phyloP scores from a whole-genome alignment of 2,329 filamentous ascomycete genomes.

The Colletotrichum lupini region DNA sequence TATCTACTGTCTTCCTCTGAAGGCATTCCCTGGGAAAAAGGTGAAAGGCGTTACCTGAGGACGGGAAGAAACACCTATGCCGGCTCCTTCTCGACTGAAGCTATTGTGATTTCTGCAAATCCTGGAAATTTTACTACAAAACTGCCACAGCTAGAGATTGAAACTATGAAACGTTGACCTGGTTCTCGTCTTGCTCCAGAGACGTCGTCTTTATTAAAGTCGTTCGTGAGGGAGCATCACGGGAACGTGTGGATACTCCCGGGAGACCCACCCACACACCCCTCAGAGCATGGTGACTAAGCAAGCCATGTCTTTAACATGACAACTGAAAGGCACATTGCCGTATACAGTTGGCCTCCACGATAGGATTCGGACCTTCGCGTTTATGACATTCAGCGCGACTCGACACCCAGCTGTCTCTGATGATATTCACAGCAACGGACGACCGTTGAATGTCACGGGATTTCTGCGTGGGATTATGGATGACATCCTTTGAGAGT shows the following conservation, averaged over 20 bases:
- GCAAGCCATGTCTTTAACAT: neutral
- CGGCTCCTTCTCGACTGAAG: neutral
- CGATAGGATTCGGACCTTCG: slow-evolving; percentile 10
- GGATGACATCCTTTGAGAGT: neutral
- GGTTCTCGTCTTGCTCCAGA: neutral
- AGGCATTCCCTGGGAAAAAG: neutral
- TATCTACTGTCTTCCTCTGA: neutral
- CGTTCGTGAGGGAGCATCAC: neutral
- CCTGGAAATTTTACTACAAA: no score
- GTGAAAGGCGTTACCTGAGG: neutral
- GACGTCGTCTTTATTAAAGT: neutral
- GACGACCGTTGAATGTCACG: neutral
- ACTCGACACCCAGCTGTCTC: neutral
- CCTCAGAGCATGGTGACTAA: neutral
- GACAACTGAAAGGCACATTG: neutral
- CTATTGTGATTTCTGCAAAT: neutral
- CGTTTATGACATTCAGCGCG: slow-evolving; percentile 16
- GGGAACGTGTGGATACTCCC: neutral
- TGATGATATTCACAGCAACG: neutral
- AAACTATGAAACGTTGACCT: neutral
- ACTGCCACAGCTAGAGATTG: neutral
- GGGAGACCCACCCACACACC: neutral
- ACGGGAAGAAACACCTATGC: no score
- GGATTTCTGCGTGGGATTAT: neutral
- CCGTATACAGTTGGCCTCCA: neutral